Evolutionary conservation across 225 moss, liverwort and hornwort genomes (phyloP), one percentile per base, ranked within the genome.

Genomic region (Sphagnum tenellum): DNA sequence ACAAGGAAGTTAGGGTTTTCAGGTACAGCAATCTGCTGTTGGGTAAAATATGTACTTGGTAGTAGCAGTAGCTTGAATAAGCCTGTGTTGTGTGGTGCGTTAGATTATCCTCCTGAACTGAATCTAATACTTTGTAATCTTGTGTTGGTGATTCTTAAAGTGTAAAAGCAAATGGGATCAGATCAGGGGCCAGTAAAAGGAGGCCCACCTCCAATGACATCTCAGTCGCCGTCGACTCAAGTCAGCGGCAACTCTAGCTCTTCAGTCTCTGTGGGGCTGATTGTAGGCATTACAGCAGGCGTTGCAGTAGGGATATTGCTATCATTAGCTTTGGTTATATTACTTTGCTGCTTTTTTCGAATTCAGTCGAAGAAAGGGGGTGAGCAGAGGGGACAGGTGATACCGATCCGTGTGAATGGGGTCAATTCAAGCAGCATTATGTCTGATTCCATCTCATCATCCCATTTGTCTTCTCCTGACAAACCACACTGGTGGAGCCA

Each of bases 371-470:
- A 75, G 67, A 70, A 72, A 46, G 80, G 66, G 2, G 89, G 85
- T 54, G 83, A 88, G 6, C 77, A 78, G n/a, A 77, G 89, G 56
- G 90, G 85, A 7, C 73, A 90, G 52, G 79, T 74, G 4, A 67
- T 96, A 60, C 96, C 96, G 4, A 96, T 96, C 44, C 82, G 96
- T 52, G 96, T 96, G 8, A 92, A 96, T 67, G 92, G 92, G 72
- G 84, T 92, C 8, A 73, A 96, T 61, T 83, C 90, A 62, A 92
- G 96, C 66, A 86, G 71, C 51, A 82, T 92, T 4, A 72, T 96
- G 73, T 96, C 96, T 5, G 92, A 96, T 57, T 83, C 88, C 55
- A 64, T 86, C 29, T 86, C 88, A 55, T 82, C 82, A 55, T 66
- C 73, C 44, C 86, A 88, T 48, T 11, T 73, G 3, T 59, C 86